Base-by-base conservation (phyloP, 352 stramenopile genomes). In the Phytophthora pseudosyringae region DNA sequence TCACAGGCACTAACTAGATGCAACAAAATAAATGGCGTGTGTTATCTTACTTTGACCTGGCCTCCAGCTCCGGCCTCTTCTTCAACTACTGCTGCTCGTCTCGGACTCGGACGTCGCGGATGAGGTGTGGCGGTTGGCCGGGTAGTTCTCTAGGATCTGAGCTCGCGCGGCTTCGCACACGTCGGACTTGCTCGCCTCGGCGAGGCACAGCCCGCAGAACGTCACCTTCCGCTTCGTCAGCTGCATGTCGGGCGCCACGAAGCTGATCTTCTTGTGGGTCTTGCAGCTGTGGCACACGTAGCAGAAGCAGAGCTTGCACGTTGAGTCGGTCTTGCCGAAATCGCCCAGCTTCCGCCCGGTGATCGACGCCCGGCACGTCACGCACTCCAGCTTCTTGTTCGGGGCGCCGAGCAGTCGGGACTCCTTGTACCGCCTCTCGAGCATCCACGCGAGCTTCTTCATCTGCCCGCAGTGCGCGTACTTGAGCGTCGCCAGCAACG, bases 391-490 rank as follows among this genome's bases (percentile, higher is more conserved):
- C 26, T 50, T 69, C 32, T 69, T 65, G 46, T 67, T 66, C 3
- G 66, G 67, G 5, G 26, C 54, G 4, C 67, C 62, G 0, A 60
- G 62, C 36, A 52, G 7, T 13, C 52, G 53, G 32, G 64, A 68
- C 50, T 68, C 62, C 39, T 71, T 67, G 49, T 74, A 71, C 8
- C 31, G 26, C 48, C 60, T 76, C 25, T 77, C 58, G 4, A 79
- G 31, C 54, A 78, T 61, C 71, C 71, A 78, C 16, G 67, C 61
- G 0, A 80, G 54, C 32, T 80, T 79, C 47, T 76, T 76, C 71
- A 80, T 80, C 38, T 71, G 51, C 8, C 64, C 71, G 13, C 71
- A 79, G 13, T 76, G 55, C 7, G 46, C 48, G 40, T 70, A 63
- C 45, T 62, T 67, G 15, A 61, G 59, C 5, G 58, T 53, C 12